phyloP scores from a whole-genome alignment of 768 basidiomycete species.

The Tylopilus sp. region DNA sequence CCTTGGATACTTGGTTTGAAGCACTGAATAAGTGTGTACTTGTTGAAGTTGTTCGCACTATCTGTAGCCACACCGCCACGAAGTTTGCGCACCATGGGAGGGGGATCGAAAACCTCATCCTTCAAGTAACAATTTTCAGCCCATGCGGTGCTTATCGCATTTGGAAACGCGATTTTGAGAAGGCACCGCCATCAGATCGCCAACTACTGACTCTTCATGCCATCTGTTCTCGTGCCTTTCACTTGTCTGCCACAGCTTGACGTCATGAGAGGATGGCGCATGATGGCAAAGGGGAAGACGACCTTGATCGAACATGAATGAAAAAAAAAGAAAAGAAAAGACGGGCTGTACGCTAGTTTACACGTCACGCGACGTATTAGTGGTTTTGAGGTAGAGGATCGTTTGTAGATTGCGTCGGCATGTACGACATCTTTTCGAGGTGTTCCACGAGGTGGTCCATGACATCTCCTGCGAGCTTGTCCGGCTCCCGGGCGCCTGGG shows the following conservation, averaged over 20 bases:
- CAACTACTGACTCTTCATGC: not conserved
- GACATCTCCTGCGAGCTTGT: slow-evolving; percentile 39
- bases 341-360: not conserved
- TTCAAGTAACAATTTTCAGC: not conserved
- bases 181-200: not conserved
- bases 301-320: not conserved
- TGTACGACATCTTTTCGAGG: slow-evolving; percentile 59
- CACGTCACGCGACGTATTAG: too few relatives aligned
- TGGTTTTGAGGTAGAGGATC: too few relatives aligned
- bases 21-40: not conserved
- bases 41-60: not conserved
- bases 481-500: not conserved
- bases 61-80: not conserved
- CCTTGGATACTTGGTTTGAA: not conserved
- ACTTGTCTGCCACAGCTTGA: not conserved
- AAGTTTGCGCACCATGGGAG: too few relatives aligned
- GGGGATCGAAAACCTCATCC: not conserved
- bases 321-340: too few relatives aligned
- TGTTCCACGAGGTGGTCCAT: slow-evolving; percentile 86
- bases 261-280: not conserved
- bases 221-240: not conserved
- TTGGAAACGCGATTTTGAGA: not conserved
- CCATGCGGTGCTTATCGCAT: not conserved
- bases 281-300: not conserved
- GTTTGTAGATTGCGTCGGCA: not conserved